A percentile compares a stretch with the other conserved stretches of the same genome.
Conservation (phyloP, 2,329 filamentous ascomycete species). For the Orbilia javanica region DNA sequence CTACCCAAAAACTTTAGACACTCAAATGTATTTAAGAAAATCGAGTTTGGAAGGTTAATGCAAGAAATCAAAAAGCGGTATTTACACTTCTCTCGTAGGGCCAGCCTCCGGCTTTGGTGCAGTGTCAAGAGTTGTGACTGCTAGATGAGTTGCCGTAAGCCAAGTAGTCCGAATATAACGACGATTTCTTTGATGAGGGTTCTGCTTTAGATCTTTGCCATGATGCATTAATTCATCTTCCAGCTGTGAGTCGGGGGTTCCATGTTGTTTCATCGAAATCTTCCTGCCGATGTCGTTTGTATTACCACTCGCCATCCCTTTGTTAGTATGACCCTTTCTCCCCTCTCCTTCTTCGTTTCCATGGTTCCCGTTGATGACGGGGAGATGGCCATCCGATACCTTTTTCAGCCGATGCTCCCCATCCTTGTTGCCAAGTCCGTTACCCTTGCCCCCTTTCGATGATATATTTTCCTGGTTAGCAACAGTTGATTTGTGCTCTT, state of each 20-base stretch:
- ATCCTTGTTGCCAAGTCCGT: background rate
- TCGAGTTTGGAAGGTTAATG: too few relatives aligned
- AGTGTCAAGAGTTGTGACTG: background rate
- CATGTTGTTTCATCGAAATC: background rate
- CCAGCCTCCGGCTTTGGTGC: background rate
- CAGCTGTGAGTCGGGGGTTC: background rate
- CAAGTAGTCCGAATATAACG: background rate
- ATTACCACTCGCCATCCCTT: background rate
- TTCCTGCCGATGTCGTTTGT: background rate
- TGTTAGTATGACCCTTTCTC: background rate
- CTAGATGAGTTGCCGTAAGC: constrained; percentile 3
- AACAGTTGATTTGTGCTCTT: background rate
- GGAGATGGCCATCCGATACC: background rate
- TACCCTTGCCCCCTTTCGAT: background rate
- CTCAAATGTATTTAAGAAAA: too few relatives aligned
- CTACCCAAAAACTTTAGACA: too few relatives aligned
- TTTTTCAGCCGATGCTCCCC: background rate
- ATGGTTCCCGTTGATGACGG: constrained; percentile 1
- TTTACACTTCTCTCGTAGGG: background rate
- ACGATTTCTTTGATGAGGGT: background rate
- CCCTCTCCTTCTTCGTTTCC: constrained; percentile 1
- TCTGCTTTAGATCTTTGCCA: constrained; percentile 13
- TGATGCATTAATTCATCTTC: constrained; percentile 10
- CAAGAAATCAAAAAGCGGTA: background rate
- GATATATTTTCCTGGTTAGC: background rate